A percentile compares a stretch with the other conserved stretches of the same genome.
Evolutionary conservation across 2,329 filamentous ascomycete species (phyloP).

Genomic region (Exophiala lecanii-corni): DNA sequence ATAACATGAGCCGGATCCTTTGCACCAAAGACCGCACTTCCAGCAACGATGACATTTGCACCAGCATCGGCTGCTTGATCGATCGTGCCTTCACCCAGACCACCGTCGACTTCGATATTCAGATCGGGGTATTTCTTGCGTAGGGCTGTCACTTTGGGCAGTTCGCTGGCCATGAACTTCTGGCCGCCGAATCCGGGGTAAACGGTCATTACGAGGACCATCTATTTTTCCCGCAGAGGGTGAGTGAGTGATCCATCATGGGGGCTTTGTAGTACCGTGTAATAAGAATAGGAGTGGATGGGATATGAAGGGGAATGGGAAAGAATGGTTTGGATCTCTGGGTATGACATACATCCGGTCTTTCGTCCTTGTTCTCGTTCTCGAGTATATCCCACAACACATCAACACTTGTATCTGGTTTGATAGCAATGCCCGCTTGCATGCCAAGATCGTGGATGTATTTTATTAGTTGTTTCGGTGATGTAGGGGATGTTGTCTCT

Average conservation of each 20-base stretch:
- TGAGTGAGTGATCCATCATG: no score
- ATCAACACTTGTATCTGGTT: constrained; percentile 84
- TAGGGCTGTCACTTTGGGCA: constrained; percentile 86
- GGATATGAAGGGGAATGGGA: constrained; percentile 3
- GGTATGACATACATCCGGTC: constrained; percentile 72
- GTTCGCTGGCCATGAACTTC: constrained; percentile 94
- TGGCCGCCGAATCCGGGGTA: constrained; percentile 96
- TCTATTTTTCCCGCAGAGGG: constrained; percentile 56
- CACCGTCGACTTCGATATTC: constrained; percentile 97
- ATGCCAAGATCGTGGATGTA: constrained; percentile 88
- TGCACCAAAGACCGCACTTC: constrained; percentile 91
- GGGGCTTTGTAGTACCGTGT: no score
- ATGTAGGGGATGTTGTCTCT: constrained; percentile 65
- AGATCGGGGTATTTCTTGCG: constrained; percentile 80
- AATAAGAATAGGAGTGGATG: no score
- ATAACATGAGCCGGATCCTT: constrained; percentile 86
- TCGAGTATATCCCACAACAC: constrained; percentile 90
- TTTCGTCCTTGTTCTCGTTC: constrained; percentile 64
- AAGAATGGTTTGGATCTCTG: background rate
- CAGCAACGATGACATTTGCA: constrained; percentile 96
- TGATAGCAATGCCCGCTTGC: constrained; percentile 90
- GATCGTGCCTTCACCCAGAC: constrained; percentile 80
- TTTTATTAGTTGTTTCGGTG: constrained; percentile 74
- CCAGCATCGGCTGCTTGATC: constrained; percentile 92
- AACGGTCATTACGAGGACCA: constrained; percentile 98